Conservation (phyloP, 768 basidiomycete genomes). For the Tricholoma sp. region DNA sequence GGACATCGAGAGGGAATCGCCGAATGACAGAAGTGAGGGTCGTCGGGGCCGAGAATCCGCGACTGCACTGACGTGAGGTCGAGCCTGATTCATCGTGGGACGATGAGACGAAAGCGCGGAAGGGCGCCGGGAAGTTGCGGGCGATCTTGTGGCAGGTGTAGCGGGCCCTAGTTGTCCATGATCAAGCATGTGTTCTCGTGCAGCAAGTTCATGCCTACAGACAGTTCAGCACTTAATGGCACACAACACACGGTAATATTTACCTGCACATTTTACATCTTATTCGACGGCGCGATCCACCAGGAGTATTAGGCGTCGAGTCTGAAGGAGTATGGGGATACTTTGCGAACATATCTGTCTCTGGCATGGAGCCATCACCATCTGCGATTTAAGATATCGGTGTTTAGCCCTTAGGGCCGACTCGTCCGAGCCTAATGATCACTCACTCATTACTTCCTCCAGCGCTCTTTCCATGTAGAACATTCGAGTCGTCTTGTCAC, state of each 20-base stretch:
- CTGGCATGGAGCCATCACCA: constrained; percentile 62
- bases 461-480: constrained; percentile 79
- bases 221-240: neutral
- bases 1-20: constrained; percentile 36
- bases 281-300: constrained; percentile 52
- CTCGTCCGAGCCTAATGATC: constrained; percentile 5
- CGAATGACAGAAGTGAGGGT: constrained; percentile 25
- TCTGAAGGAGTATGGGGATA: constrained; percentile 62
- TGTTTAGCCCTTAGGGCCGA: constrained; percentile 17
- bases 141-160: constrained; percentile 49
- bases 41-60: constrained; percentile 24
- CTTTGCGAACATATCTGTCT: constrained; percentile 72
- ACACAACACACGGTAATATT: constrained; percentile 7
- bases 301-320: constrained; percentile 56
- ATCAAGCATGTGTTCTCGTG: constrained; percentile 91
- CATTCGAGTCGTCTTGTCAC: constrained; percentile 68
- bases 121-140: constrained; percentile 26
- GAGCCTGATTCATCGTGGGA: constrained; percentile 21
- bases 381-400: constrained; percentile 37
- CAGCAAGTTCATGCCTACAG: constrained; percentile 73
- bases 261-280: constrained; percentile 91
- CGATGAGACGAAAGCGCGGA: constrained; percentile 13
- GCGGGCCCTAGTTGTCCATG: constrained; percentile 74
- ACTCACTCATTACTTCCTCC: constrained; percentile 75
- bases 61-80: constrained; percentile 17